Evolutionary conservation across 1,284 basidiomycete species (phyloP).

Genomic region (Meripilus lineatus): DNA sequence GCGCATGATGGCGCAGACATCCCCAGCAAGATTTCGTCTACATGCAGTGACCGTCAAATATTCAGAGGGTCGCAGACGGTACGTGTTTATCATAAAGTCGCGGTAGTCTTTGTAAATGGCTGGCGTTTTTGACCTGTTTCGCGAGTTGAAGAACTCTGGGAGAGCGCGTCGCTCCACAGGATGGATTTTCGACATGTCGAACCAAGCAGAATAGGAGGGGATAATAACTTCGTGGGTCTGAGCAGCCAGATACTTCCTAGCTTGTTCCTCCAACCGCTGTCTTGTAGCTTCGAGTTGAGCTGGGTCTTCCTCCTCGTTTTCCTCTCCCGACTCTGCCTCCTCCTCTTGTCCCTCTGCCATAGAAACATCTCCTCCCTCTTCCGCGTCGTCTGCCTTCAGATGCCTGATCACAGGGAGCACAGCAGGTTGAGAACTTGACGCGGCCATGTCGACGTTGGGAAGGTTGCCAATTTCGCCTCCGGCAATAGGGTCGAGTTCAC

Average conservation of each 20-base stretch:
- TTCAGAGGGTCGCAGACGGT: slow-evolving; percentile 90
- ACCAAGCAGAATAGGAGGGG: slow-evolving; percentile 98
- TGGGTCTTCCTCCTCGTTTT: slow-evolving; percentile 75
- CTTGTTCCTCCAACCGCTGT: slow-evolving; percentile 77
- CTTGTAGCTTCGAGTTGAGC: slow-evolving; percentile 78
- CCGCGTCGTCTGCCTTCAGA: slow-evolving; percentile 59
- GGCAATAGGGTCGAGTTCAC: slow-evolving; percentile 69
- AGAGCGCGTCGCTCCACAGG: slow-evolving; percentile 89
- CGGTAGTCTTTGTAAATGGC: slow-evolving; percentile 99
- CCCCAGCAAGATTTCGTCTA: slow-evolving; percentile 91
- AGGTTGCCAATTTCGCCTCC: slow-evolving; percentile 70
- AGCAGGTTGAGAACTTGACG: slow-evolving; percentile 36
- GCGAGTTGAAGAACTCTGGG: slow-evolving; percentile 98
- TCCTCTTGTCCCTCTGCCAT: slow-evolving; percentile 72
- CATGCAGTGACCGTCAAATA: slow-evolving; percentile 99
- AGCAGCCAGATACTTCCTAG: slow-evolving; percentile 90
- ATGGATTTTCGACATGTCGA: slow-evolving; percentile 92
- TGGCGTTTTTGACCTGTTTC: slow-evolving; percentile 94
- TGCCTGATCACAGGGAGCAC: slow-evolving; percentile 46
- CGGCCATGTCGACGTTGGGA: slow-evolving; percentile 43
- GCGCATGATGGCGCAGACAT: slow-evolving; percentile 98
- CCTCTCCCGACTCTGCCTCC: slow-evolving; percentile 64
- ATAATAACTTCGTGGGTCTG: slow-evolving; percentile 98
- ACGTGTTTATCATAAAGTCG: slow-evolving; percentile 99
- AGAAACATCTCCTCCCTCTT: slow-evolving; percentile 61